Evolutionary conservation across 1,284 basidiomycete species (phyloP), one percentile per base, ranked within the genome.

Genomic region (Agaricales sp.): DNA sequence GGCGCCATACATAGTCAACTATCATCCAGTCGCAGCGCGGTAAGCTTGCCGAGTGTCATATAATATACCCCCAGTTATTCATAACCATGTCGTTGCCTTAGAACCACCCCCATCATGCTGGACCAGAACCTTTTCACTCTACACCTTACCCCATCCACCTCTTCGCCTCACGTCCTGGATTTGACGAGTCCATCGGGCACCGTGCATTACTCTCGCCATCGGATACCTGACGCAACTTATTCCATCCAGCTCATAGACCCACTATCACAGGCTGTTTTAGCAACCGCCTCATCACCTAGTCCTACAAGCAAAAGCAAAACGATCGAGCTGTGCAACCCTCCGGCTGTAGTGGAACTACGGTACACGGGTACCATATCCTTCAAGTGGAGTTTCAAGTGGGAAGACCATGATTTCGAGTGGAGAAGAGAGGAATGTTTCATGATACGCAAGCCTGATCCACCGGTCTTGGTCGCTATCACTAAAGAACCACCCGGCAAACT

Each of bases 61-160:
- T n/a, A n/a, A n/a, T 49, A 54, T 20, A 51, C 46, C 47, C 54
- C 19, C 20, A 49, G 52, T 24, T 43, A 3, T 20, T 30, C 12
- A 23, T 48, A 19, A 23, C 46, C 1, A 20, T 41, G 22, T 37
- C 14, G 18, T 35, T 18, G 14, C 48, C 43, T 13, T 4, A 38
- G 37, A 11, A 2, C 16, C 38, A 13, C 43, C 48, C 8, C n/a
- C 46, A 46, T 45, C 19, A 41, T 41, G 39, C 68, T 89, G 45
- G 85, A 87, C 60, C 75, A 85, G 61, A 89, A 89, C 61, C 69
- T 90, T 3, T 90, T 89, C 65, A 89, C 87, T 2, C 76, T 90
- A 47, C 66, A 74, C 54, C 64, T 89, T 51, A 71, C 73, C 0
- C 75, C 76, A 4, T 75, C 74, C 58, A 63, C 76, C 51, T 73